Conservation (phyloP, 805 yeast genomes). For the Candida rishiriensis region DNA sequence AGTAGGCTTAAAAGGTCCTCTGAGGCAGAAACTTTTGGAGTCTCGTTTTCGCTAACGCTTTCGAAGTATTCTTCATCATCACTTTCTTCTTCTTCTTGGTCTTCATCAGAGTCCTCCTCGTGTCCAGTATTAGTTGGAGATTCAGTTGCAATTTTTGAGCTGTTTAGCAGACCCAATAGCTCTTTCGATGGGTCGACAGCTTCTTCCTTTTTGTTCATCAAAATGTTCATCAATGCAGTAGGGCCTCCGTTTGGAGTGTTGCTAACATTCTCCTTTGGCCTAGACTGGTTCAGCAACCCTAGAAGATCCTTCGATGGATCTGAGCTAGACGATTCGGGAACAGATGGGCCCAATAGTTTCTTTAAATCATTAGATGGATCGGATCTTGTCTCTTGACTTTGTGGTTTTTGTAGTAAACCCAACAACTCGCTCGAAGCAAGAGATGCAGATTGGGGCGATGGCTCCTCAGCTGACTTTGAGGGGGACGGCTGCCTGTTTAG, state of each 20-base stretch:
- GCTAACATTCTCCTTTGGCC: background rate
- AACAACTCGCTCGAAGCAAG: background rate
- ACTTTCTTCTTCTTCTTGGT: background rate
- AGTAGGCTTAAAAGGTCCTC: background rate
- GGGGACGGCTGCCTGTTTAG: background rate
- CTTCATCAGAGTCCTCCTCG: conserved; percentile 1
- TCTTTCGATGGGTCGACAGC: background rate
- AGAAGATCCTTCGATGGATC: background rate
- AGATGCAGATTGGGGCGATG: background rate
- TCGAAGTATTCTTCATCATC: background rate
- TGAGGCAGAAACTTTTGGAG: background rate
- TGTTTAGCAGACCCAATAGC: conserved; percentile 3
- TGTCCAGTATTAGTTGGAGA: background rate
- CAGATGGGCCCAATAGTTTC: too few relatives aligned
- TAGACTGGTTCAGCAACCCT: background rate
- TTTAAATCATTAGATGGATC: too few relatives aligned
- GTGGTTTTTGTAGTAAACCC: conserved; percentile 2
- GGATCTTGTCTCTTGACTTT: too few relatives aligned
- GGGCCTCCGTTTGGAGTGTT: background rate
- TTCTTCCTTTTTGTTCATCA: background rate
- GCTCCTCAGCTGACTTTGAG: background rate
- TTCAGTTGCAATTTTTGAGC: background rate
- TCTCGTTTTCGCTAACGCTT: background rate
- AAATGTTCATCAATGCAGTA: background rate
- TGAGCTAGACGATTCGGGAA: background rate